Base-by-base conservation (phyloP, 2,329 filamentous ascomycete genomes). In the Hypoxylon sp. region DNA sequence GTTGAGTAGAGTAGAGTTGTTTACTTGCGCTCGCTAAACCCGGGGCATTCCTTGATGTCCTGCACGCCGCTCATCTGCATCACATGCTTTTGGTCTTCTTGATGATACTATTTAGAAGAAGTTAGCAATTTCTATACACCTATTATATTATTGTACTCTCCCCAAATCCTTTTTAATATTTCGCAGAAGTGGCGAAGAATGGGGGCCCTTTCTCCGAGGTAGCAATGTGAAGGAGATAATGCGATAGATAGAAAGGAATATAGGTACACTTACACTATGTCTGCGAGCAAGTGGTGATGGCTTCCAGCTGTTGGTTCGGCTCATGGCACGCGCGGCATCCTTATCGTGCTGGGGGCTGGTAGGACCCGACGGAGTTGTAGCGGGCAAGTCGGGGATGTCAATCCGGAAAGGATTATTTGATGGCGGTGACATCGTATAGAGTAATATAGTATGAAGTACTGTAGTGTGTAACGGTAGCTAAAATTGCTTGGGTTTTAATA, bases 1-100 rank as follows among this genome's bases (percentile, higher is more conserved):
- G 51, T 27, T 39, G 32, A 15, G 7, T 17, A n/a, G 24, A 21
- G 15, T 17, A 24, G 24, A 21, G 21, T 15, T 24, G 13, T 46
- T 42, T 60, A 68, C 29, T 62, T 62, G 42, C 35, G 77, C 79
- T 85, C 83, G 32, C 77, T 82, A 62, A 85, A 86, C 0, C 84
- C 83, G 6, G 80, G 78, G 1, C 78, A 79, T 1, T 77, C 75
- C 73, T 78, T 73, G 62, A 79, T 78, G 35, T 73, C 74, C 2
- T 74, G 76, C 31, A 68, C 66, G 31, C 75, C 78, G 51, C 76
- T 78, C 84, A 86, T 84, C 72, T 87, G 85, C 77, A 85, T 73
- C 59, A 78, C 78, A 68, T 82, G 86, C 76, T 87, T 87, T 76
- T 82, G 82, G 74, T 87, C 86, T 77, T 89, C 84, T 37, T 80